Percentiles rank a stretch among this genome's conserved stretches.
Evolutionary conservation across 1,284 basidiomycete species (phyloP).

Genomic region (Crucibulum cyathiforme): DNA sequence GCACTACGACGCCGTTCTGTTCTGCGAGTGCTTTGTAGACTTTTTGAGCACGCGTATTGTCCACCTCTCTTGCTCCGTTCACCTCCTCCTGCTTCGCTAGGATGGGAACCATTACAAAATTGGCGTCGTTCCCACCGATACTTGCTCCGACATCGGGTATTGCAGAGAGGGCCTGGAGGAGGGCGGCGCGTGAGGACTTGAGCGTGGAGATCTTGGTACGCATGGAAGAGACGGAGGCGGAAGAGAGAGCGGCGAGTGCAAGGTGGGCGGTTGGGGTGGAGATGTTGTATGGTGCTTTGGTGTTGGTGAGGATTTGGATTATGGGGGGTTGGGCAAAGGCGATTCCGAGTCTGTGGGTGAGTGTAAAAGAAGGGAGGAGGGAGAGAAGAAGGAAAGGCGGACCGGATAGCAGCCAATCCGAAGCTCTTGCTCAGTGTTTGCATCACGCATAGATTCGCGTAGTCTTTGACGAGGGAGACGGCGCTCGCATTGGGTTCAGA

Average conservation of each 20-base stretch:
- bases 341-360: conserved; percentile 75
- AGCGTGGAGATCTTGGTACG: conserved; percentile 69
- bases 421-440: conserved; percentile 98
- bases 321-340: conserved; percentile 90
- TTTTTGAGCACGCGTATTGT: conserved; percentile 72
- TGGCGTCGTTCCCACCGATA: conserved; percentile 89
- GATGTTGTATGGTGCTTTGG: conserved; percentile 98
- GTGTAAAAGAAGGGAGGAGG: background rate
- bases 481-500: conserved; percentile 71
- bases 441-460: conserved; percentile 90
- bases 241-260: conserved; percentile 80
- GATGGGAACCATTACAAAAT: conserved; percentile 90
- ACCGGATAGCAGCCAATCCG: conserved; percentile 95
- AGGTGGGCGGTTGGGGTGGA: conserved; percentile 90
- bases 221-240: conserved; percentile 71
- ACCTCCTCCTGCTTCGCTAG: conserved; percentile 38
- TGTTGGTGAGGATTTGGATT: conserved; percentile 92
- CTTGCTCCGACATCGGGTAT: conserved; percentile 69
- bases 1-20: conserved; percentile 87
- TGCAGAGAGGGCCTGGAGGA: conserved; percentile 36
- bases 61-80: conserved; percentile 44
- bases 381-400: conserved; percentile 20
- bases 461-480: conserved; percentile 76
- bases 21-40: conserved; percentile 91
- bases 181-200: conserved; percentile 58